Conservation (phyloP, 2,329 filamentous ascomycete genomes). For the Fusarium nelsonii region DNA sequence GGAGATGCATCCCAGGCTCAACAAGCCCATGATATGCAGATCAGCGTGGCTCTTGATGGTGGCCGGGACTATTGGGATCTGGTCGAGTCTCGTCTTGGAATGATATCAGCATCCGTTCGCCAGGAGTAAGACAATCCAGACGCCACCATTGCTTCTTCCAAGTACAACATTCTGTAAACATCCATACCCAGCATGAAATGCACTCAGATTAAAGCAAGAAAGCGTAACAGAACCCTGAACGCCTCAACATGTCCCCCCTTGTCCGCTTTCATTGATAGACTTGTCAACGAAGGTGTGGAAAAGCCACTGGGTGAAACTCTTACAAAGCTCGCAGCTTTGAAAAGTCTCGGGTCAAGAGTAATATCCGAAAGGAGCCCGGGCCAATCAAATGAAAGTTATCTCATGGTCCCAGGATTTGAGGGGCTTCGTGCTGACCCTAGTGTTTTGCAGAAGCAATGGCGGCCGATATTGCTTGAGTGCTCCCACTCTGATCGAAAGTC, state of each 20-base stretch:
- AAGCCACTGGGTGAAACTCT: constrained; percentile 15
- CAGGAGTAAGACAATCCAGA: constrained; percentile 38
- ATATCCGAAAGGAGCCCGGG: constrained; percentile 12
- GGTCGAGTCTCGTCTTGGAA: constrained; percentile 20
- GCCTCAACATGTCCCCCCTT: background rate
- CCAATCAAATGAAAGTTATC: constrained; percentile 22
- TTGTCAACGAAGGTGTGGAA: background rate
- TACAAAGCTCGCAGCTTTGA: constrained; percentile 13
- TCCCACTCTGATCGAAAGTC: constrained; percentile 43
- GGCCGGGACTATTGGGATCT: constrained; percentile 24
- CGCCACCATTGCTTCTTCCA: constrained; percentile 43
- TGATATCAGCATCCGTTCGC: constrained; percentile 19
- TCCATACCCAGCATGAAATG: constrained; percentile 6
- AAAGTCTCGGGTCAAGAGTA: constrained; percentile 20
- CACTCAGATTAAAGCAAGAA: constrained; percentile 2
- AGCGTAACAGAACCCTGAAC: background rate
- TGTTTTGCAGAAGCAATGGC: constrained; percentile 11
- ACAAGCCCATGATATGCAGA: constrained; percentile 26
- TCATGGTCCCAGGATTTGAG: constrained; percentile 24
- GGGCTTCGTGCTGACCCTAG: constrained; percentile 30
- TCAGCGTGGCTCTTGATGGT: constrained; percentile 24
- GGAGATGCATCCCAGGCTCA: background rate
- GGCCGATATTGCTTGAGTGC: constrained; percentile 22
- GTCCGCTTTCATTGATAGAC: background rate
- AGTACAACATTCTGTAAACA: constrained; percentile 17